Evolutionary conservation across 148 eudicot genomes (phyloP), one percentile per base, ranked within the genome.

Genomic region (Dianthus caryophyllus): DNA sequence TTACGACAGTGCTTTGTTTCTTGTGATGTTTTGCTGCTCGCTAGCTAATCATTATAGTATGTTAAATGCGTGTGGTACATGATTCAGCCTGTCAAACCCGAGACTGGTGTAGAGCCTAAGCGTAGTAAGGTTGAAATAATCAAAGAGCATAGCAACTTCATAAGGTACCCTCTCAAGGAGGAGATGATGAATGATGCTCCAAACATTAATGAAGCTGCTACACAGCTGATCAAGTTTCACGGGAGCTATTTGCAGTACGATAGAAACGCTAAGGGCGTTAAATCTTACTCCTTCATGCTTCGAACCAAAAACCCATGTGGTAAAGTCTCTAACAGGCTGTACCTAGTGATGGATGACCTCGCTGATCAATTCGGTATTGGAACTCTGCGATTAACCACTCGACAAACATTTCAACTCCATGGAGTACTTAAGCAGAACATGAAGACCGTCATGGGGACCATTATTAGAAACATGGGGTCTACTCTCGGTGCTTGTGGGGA

Each of bases 401-500:
- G 97, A 58, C 99, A 94, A 64, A 94, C 99, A 25, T 94, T 94
- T 84, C 97, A 94, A 81, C 93, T 94, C 68, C 99, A 94, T 78
- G 97, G 99, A 8, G 95, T 94, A 36, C 47, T 90, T 66, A 94
- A 94, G 70, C 83, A 90, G 73, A 85, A 94, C 71, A 90, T 90
- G 59, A 94, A 88, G 87, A 90, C 96, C 1, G 99, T 90, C 56
- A 94, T 94, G 97, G 84, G 93, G 67, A 76, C 90, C 18, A 83
- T 94, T 27, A 90, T 94, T 67, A 77, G 78, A 64, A 80, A 75
- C 73, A 94, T 94, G 98, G 98, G 97, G 4, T 94, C 98, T 15
- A 94, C 98, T 43, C 98, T 94, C 60, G 98, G 98, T 68, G 98
- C 98, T 22, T 94, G 98, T 73, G 98, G 98, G 55, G 98, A 94